These are phyloP conservation scores for Avena atlantica DNA, from an alignment of 176 grass and related monocot genomes.

Conservation along the genomic window DNA sequence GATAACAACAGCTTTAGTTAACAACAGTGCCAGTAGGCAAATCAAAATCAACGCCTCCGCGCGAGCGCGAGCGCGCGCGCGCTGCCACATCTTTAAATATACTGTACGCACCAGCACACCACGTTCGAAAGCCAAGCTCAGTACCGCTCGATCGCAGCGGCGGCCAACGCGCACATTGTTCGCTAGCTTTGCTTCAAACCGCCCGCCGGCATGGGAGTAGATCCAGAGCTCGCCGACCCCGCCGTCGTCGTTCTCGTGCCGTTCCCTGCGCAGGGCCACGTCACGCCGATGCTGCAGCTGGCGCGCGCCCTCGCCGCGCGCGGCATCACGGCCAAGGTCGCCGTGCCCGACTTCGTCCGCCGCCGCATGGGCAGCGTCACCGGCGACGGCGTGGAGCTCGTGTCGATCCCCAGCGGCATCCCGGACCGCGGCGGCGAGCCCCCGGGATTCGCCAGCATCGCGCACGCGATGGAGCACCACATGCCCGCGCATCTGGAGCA, in stretches of 20 bases:
- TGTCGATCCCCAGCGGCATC: constrained; percentile 59
- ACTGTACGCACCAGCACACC: not conserved
- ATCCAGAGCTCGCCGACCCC: not conserved
- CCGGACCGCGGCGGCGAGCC: not conserved
- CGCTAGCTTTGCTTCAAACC: not conserved
- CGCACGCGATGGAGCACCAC: constrained; percentile 68
- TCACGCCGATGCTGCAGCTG: constrained; percentile 90
- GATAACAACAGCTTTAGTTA: not conserved
- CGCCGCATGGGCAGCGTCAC: constrained; percentile 41
- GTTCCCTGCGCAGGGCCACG: constrained; percentile 91
- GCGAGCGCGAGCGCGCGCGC: not conserved
- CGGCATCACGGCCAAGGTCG: constrained; percentile 62
- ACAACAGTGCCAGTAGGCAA: not conserved
- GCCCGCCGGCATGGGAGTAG: constrained; percentile 24
- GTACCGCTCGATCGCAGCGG: not conserved
- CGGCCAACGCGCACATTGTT: not conserved
- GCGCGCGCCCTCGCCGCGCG: constrained; percentile 56
- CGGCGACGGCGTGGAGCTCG: constrained; percentile 36
- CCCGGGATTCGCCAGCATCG: constrained; percentile 57
- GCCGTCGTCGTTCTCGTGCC: constrained; percentile 64
- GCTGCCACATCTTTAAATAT: constrained; percentile 30
- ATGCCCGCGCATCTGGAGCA: constrained; percentile 72
- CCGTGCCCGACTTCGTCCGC: constrained; percentile 84
- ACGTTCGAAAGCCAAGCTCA: constrained; percentile 13
- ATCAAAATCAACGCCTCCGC: not conserved